Conservation (phyloP, 2,329 filamentous ascomycete species). For the Calonectria crousiana region DNA sequence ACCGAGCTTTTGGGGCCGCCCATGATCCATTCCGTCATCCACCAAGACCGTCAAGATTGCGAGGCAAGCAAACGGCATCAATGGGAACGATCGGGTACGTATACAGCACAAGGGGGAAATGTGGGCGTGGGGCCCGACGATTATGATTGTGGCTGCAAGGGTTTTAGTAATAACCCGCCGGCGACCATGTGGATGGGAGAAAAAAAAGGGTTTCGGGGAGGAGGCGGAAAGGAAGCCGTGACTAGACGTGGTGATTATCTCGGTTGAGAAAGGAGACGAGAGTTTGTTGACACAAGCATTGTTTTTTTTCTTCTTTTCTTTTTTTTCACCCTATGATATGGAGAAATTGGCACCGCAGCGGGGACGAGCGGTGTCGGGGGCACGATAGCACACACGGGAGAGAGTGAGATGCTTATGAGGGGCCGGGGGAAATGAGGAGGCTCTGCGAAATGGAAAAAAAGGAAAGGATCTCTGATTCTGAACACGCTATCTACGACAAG, state of each 20-base stretch:
- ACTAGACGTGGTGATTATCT: conserved; percentile 19
- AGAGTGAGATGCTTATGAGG: background rate
- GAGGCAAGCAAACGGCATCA: conserved; percentile 11
- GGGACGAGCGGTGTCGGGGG: background rate
- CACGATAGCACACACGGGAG: background rate
- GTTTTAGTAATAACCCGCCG: conserved; percentile 23
- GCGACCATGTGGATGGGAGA: conserved; percentile 13
- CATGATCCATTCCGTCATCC: conserved; percentile 2
- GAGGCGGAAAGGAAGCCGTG: conserved; percentile 4
- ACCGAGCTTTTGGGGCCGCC: conserved; percentile 8
- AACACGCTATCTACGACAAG: background rate
- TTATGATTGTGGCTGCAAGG: conserved; percentile 15
- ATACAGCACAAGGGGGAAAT: conserved; percentile 27
- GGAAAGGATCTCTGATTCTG: conserved; percentile 13
- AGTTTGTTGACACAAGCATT: conserved; percentile 1
- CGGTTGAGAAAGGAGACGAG: conserved; percentile 10
- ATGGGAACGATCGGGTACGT: conserved; percentile 31
- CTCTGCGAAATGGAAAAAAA: conserved; percentile 12
- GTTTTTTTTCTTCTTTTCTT: background rate
- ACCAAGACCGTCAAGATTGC: conserved; percentile 17
- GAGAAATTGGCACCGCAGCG: background rate
- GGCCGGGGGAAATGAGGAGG: conserved; percentile 7
- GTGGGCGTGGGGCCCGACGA: conserved; percentile 14
- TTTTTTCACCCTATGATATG: background rate
- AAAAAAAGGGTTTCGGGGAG: conserved; percentile 23